A percentile compares a stretch with the other conserved stretches of the same genome.
Evolutionary conservation across 202 grass and related monocot species (phyloP).

Genomic region (Setaria viridis): DNA sequence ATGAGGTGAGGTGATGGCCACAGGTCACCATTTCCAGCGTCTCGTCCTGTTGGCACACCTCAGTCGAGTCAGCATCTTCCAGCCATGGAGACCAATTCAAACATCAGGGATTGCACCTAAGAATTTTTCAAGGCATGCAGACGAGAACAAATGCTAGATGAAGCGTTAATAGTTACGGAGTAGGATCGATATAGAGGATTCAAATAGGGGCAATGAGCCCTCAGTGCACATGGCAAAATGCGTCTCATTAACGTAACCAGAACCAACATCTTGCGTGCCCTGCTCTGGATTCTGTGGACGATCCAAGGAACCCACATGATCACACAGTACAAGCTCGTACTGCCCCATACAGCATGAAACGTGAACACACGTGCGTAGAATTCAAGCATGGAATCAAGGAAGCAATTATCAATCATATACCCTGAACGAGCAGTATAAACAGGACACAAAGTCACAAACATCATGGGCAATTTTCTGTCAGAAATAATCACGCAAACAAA

Average conservation of each 20-base stretch:
- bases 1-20: neutral
- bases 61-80: constrained; percentile 11
- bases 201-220: too few species aligned
- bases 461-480: neutral
- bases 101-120: neutral
- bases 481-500: neutral
- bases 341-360: neutral
- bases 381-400: neutral
- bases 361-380: constrained; percentile 6
- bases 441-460: neutral
- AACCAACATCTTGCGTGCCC: neutral
- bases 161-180: neutral
- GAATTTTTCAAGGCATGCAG: neutral
- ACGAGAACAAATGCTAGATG: neutral
- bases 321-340: neutral
- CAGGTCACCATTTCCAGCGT: constrained; percentile 3
- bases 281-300: constrained; percentile 7
- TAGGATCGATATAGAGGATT: too few species aligned
- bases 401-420: neutral
- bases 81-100: neutral
- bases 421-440: neutral
- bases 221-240: neutral
- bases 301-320: constrained; percentile 34
- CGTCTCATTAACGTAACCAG: neutral
- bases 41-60: constrained; percentile 22